phyloP scores from a whole-genome alignment of 495 filamentous ascomycete species.

The Aspergillus diversus region DNA sequence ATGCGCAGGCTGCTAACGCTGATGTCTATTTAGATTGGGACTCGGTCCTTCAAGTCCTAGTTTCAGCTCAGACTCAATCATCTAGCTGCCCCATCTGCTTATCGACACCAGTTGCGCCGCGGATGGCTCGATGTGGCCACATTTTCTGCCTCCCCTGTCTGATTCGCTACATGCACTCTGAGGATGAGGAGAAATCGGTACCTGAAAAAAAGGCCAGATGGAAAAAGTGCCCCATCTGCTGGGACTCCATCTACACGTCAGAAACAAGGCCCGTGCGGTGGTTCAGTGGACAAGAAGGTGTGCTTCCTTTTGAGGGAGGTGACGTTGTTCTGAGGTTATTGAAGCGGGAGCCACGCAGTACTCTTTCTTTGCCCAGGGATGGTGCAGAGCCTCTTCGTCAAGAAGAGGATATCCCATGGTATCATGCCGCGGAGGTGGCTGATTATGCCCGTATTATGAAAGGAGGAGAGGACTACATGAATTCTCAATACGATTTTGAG shows the following conservation, averaged over 20 bases:
- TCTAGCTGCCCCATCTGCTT: constrained; percentile 93
- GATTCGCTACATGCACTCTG: constrained; percentile 92
- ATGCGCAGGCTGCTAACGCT: constrained; percentile 78
- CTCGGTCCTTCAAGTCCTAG: constrained; percentile 87
- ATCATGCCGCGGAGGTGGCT: constrained; percentile 87
- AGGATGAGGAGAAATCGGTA: constrained; percentile 62
- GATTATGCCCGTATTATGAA: constrained; percentile 97
- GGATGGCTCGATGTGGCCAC: constrained; percentile 97
- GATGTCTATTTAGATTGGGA: constrained; percentile 92
- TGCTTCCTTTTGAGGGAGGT: constrained; percentile 75
- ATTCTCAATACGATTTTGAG: constrained; percentile 74
- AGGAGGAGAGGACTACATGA: constrained; percentile 88
- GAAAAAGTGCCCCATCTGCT: constrained; percentile 97
- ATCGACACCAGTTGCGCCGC: constrained; percentile 85
- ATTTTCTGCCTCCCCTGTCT: constrained; percentile 96
- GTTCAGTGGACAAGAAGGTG: constrained; percentile 85
- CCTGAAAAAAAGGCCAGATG: constrained; percentile 76
- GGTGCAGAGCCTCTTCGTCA: constrained; percentile 69
- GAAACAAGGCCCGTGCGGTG: constrained; percentile 91
- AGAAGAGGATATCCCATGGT: constrained; percentile 85
- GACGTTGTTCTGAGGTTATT: constrained; percentile 89
- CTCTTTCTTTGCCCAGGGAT: constrained; percentile 84
- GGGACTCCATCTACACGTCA: constrained; percentile 82
- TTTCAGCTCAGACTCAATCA: constrained; percentile 83
- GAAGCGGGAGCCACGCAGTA: constrained; percentile 76